Percentiles rank a stretch among this genome's conserved stretches.
These are phyloP conservation scores for Yamadazyma sp. DNA, from an alignment of 1,139 yeast genomes.

Conservation along the genomic window DNA sequence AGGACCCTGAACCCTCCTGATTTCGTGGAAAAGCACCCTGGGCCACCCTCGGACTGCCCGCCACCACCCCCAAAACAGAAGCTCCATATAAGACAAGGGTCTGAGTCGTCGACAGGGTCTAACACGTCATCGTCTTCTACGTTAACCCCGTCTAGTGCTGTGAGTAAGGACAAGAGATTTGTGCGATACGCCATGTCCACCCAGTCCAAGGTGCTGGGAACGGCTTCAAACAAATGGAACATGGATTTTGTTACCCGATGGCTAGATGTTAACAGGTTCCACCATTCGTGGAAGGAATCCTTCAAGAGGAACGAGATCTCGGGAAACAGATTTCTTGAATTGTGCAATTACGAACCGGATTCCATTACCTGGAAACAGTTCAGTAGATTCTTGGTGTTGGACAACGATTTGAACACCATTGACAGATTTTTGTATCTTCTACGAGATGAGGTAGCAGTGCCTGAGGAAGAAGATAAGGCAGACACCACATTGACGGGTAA, in stretches of 20 bases:
- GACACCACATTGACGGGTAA: constrained; percentile 19
- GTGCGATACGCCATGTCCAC: constrained; percentile 48
- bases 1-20: neutral
- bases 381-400: constrained; percentile 32
- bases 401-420: constrained; percentile 50
- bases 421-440: constrained; percentile 50
- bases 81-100: constrained; percentile 36
- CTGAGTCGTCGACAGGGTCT: constrained; percentile 38
- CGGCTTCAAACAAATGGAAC: constrained; percentile 54
- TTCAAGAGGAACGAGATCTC: constrained; percentile 59
- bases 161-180: constrained; percentile 40
- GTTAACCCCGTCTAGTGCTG: constrained; percentile 31
- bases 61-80: constrained; percentile 8
- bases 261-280: constrained; percentile 68
- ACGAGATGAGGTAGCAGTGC: constrained; percentile 25
- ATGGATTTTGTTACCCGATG: constrained; percentile 63
- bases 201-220: constrained; percentile 22
- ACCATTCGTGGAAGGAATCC: constrained; percentile 67
- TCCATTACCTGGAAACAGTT: constrained; percentile 52
- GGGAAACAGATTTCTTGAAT: constrained; percentile 64
- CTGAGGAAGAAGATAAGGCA: constrained; percentile 17
- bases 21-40: too few relatives aligned
- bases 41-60: too few relatives aligned
- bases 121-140: constrained; percentile 31
- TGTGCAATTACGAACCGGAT: constrained; percentile 64